Evolutionary conservation across 2,329 filamentous ascomycete species (phyloP).

Genomic region (Meredithiella fracta): DNA sequence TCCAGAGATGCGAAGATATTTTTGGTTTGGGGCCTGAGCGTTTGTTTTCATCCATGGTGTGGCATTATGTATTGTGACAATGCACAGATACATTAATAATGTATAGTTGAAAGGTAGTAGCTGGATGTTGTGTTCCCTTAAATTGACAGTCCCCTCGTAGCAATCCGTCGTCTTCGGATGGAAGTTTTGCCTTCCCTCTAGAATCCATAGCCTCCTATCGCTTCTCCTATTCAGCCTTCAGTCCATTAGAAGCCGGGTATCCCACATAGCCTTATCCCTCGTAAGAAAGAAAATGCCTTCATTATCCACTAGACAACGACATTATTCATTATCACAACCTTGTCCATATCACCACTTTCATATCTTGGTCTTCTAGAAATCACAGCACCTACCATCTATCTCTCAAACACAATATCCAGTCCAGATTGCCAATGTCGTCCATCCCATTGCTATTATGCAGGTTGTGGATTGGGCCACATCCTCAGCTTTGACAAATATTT

Average conservation of each 20-base stretch:
- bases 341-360: not conserved
- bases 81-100: not conserved
- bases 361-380: not conserved
- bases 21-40: not conserved
- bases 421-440: not conserved
- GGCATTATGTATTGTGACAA: not conserved
- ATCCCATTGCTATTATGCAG: not conserved
- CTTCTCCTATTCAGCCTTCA: too few relatives aligned
- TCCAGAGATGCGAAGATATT: not conserved
- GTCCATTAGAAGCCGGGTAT: too few relatives aligned
- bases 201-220: too few relatives aligned
- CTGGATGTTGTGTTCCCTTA: too few relatives aligned
- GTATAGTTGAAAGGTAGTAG: too few relatives aligned
- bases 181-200: too few relatives aligned
- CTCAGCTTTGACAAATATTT: not conserved
- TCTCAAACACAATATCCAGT: not conserved
- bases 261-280: too few relatives aligned
- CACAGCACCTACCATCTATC: not conserved
- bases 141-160: too few relatives aligned
- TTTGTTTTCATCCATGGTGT: not conserved
- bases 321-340: too few relatives aligned
- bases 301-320: too few relatives aligned
- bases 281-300: too few relatives aligned
- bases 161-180: too few relatives aligned
- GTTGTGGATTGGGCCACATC: not conserved